Percentiles rank a stretch among this genome's conserved stretches.
Conservation (phyloP, 441 rosid genomes). For the Erodium moschatum region DNA sequence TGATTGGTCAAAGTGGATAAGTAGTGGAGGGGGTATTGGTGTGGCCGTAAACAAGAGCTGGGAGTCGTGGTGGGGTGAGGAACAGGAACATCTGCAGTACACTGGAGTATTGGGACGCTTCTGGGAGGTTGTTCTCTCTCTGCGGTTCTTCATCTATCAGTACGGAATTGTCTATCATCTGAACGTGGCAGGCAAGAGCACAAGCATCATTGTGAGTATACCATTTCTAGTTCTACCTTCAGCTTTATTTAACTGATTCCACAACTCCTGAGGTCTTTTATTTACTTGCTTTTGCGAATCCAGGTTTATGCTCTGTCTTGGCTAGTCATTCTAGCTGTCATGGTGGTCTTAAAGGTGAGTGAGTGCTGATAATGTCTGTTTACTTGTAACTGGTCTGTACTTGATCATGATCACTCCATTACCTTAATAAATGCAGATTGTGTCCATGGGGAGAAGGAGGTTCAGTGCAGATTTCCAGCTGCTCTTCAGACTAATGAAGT, state of each 20-base stretch:
- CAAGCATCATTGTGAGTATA: constrained; percentile 56
- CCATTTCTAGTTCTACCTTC: not conserved
- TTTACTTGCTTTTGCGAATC: constrained; percentile 17
- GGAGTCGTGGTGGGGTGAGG: no score
- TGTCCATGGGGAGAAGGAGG: constrained; percentile 91
- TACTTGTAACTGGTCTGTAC: constrained; percentile 1
- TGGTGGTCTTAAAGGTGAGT: constrained; percentile 69
- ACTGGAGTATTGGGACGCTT: constrained; percentile 28
- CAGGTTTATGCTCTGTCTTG: constrained; percentile 86
- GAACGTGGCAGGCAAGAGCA: constrained; percentile 41
- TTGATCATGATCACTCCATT: not conserved
- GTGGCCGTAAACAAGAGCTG: no score
- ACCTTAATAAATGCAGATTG: constrained; percentile 44
- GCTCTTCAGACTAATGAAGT: constrained; percentile 80
- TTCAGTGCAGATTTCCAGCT: constrained; percentile 97
- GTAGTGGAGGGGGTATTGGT: no score
- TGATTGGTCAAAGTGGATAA: no score
- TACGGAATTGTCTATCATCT: constrained; percentile 82
- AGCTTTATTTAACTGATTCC: not conserved
- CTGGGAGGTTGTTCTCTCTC: constrained; percentile 64
- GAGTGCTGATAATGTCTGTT: no score
- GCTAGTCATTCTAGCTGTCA: constrained; percentile 75
- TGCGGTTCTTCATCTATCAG: constrained; percentile 70
- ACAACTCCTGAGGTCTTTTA: not conserved
- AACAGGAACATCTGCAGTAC: no score